Evolutionary conservation across 768 basidiomycete species (phyloP).

Genomic region (Macrocybe gigantea): DNA sequence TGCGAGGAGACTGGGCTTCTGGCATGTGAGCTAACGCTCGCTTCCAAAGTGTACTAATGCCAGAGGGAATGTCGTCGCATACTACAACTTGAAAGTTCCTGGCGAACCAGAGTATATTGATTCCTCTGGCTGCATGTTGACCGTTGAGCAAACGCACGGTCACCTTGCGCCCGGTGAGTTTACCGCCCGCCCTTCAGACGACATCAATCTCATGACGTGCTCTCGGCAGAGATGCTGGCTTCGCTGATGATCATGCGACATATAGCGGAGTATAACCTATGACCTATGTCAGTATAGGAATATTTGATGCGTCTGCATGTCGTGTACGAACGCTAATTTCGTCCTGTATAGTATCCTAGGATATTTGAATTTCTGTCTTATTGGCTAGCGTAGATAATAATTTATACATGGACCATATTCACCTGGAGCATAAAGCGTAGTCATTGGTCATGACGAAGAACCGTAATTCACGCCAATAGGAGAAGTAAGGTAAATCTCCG

Average conservation of each 20-base stretch:
- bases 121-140: slow-evolving; percentile 59
- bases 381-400: too few relatives aligned
- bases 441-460: too few relatives aligned
- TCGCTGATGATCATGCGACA: slow-evolving; percentile 62
- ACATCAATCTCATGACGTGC: slow-evolving; percentile 2
- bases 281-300: not conserved
- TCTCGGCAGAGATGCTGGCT: slow-evolving; percentile 47
- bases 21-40: not conserved
- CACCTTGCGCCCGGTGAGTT: slow-evolving; percentile 50
- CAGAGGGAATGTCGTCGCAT: slow-evolving; percentile 47
- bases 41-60: slow-evolving; percentile 46
- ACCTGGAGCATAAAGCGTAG: too few relatives aligned
- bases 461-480: too few relatives aligned
- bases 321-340: slow-evolving; percentile 6
- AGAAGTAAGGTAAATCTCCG: too few relatives aligned
- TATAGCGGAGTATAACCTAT: slow-evolving; percentile 40
- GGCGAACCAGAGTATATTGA: slow-evolving; percentile 48
- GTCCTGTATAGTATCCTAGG: too few relatives aligned
- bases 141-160: slow-evolving; percentile 54
- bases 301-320: not conserved
- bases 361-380: too few relatives aligned
- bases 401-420: too few relatives aligned
- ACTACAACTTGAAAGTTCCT: slow-evolving; percentile 50
- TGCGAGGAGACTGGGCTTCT: slow-evolving; percentile 4
- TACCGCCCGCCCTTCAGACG: not conserved